Percentiles rank a stretch among this genome's conserved stretches.
These are phyloP conservation scores for Tritrichomonas musculus DNA, from an alignment of 208 protist species.

Conservation along the genomic window DNA sequence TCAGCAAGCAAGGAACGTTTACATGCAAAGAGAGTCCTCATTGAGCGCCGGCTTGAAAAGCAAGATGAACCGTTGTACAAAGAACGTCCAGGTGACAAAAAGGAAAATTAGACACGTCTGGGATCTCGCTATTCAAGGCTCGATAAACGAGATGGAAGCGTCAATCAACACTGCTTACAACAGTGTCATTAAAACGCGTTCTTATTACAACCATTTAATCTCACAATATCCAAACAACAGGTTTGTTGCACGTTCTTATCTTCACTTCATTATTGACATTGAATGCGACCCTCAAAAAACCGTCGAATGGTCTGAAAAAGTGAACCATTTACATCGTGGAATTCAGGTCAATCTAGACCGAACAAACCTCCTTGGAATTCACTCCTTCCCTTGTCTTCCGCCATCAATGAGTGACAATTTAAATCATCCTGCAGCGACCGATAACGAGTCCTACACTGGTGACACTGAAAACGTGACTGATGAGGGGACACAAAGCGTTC, in stretches of 20 bases:
- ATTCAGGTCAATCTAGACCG: background rate
- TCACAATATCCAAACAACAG: background rate
- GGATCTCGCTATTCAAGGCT: background rate
- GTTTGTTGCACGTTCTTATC: background rate
- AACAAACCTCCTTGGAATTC: background rate
- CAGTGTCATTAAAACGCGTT: too few species aligned
- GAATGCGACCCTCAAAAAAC: background rate
- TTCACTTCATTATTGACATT: background rate
- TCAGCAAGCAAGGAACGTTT: background rate
- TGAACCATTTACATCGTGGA: too few species aligned
- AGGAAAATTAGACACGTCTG: background rate
- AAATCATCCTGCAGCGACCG: too few species aligned
- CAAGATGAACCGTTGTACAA: background rate
- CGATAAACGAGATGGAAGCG: background rate
- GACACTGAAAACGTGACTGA: too few species aligned
- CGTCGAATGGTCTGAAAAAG: too few species aligned
- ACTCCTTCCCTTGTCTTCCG: background rate
- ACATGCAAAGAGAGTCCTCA: background rate
- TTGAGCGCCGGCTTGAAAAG: background rate
- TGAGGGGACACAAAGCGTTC: too few species aligned
- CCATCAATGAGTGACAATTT: too few species aligned
- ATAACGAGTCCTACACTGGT: too few species aligned
- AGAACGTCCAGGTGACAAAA: background rate
- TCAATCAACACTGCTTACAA: background rate
- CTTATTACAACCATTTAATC: background rate